These are phyloP conservation scores for Cryphonectria carpinicola DNA, from an alignment of 2,329 filamentous ascomycete species.

Conservation along the genomic window DNA sequence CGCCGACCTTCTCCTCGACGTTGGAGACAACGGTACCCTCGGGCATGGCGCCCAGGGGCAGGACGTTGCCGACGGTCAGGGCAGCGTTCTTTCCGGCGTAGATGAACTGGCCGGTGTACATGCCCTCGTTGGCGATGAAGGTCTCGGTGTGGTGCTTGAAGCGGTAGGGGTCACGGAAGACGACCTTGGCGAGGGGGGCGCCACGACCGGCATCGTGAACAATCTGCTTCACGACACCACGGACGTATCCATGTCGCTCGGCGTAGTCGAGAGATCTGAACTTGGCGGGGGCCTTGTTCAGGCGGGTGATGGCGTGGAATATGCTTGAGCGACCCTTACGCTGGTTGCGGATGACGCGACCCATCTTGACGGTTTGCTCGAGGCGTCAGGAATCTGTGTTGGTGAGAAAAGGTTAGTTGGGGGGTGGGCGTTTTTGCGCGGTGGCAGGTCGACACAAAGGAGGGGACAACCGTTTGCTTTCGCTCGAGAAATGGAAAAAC, in stretches of 20 bases:
- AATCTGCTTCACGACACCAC: conserved; percentile 98
- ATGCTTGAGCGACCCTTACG: conserved; percentile 63
- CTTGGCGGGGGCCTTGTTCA: conserved; percentile 93
- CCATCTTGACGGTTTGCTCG: conserved; percentile 48
- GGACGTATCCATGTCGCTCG: conserved; percentile 96
- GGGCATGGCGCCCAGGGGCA: conserved; percentile 90
- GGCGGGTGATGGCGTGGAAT: conserved; percentile 77
- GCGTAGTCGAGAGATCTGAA: conserved; percentile 97
- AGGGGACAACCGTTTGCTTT: neutral
- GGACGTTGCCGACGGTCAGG: conserved; percentile 96
- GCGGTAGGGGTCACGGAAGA: conserved; percentile 97
- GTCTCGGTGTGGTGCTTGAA: conserved; percentile 98
- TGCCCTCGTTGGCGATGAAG: conserved; percentile 99
- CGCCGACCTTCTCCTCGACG: conserved; percentile 98
- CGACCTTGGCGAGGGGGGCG: conserved; percentile 94
- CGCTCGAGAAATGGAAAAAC: conserved; percentile 3
- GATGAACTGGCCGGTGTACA: conserved; percentile 99
- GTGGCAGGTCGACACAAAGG: neutral
- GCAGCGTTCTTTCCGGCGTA: conserved; percentile 99
- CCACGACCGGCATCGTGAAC: conserved; percentile 98
- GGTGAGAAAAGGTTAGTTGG: conserved; percentile 21
- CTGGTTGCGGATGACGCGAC: conserved; percentile 69
- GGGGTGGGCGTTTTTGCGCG: neutral
- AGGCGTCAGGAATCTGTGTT: conserved; percentile 24
- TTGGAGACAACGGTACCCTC: conserved; percentile 99